Conservation (phyloP, 352 stramenopile species). For the Phytophthora uliginosa region DNA sequence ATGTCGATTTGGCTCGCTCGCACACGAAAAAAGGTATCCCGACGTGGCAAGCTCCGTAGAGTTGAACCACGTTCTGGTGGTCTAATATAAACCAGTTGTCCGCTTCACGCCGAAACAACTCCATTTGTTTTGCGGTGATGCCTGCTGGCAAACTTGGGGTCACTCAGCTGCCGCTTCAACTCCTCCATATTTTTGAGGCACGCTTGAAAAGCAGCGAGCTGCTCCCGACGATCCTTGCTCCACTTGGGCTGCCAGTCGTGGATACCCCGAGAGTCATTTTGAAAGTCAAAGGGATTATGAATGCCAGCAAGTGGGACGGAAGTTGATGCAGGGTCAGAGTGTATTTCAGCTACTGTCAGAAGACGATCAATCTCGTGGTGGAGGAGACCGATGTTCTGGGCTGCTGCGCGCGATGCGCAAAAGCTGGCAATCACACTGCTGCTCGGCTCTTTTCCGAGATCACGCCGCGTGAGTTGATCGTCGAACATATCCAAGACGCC, state of each 20-base stretch:
- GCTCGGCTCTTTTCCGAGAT: constrained; percentile 12
- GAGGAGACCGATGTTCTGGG: constrained; percentile 21
- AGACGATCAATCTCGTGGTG: constrained; percentile 34
- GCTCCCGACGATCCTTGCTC: constrained; percentile 26
- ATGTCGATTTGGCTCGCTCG: constrained; percentile 30
- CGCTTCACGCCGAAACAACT: constrained; percentile 33
- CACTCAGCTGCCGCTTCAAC: constrained; percentile 16
- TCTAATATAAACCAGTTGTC: constrained; percentile 42
- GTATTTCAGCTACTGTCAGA: constrained; percentile 18
- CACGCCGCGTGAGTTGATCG: constrained; percentile 13
- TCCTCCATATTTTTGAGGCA: constrained; percentile 12
- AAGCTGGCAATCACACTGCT: constrained; percentile 18
- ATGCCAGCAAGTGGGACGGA: constrained; percentile 10
- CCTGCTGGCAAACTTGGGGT: neutral
- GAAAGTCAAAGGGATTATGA: neutral
- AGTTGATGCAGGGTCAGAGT: neutral
- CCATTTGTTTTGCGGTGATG: constrained; percentile 2
- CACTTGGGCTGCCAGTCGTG: constrained; percentile 29
- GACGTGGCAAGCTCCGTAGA: constrained; percentile 45
- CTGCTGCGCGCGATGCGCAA: constrained; percentile 23
- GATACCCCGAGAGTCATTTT: constrained; percentile 8
- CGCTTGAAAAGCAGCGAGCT: constrained; percentile 29
- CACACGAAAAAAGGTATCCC: constrained; percentile 39
- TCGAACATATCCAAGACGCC: constrained; percentile 28
- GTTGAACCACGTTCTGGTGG: constrained; percentile 39